Base-by-base conservation (phyloP, 164 flowering plant genomes). In the Nelumbo lutea region DNA sequence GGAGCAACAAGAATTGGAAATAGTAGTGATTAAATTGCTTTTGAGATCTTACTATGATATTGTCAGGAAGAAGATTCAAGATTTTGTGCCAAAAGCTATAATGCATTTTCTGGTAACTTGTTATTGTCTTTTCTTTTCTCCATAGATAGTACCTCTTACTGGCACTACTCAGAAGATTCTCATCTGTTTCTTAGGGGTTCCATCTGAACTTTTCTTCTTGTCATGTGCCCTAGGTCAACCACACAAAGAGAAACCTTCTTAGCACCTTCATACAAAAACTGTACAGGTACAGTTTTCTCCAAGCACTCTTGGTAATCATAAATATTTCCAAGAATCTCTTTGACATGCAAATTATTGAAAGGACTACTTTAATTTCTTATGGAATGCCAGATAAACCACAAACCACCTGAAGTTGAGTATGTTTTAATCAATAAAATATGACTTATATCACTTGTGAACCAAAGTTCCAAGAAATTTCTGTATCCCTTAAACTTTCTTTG, bases 91-190 rank as follows among this genome's bases (percentile, higher is more conserved):
- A 15, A 86, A 86, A 74, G 80, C 84, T 15, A 81, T 81, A 53
- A 86, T 86, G 89, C 85, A 84, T 72, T 83, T 84, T 68, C 74
- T 84, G 86, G 89, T 85, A 73, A 39, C 46, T 69, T 39, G 38
- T 44, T 42, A 67, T 52, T 50, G 5, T 59, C 51, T 51, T 5
- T 27, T 27, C 27, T 27, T 27, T 27, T 27, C 27, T 27, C 27
- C 27, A 27, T 27, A 27, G 0, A 27, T 27, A 27, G 27, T 27
- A 27, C 27, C 27, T 27, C 27, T 27, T 27, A 27, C 27, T 27
- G 27, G 27, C 27, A 27, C 11, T 43, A 45, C 0, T 47, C 41
- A 44, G 51, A 9, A 62, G n/a, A 43, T 45, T 45, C 47, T 44
- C 50, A 14, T 10, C 43, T 44, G 43, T 62, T 62, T 62, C 62